These are phyloP conservation scores for Fusarium illudens DNA, from an alignment of 2,329 filamentous ascomycete species.

Conservation along the genomic window DNA sequence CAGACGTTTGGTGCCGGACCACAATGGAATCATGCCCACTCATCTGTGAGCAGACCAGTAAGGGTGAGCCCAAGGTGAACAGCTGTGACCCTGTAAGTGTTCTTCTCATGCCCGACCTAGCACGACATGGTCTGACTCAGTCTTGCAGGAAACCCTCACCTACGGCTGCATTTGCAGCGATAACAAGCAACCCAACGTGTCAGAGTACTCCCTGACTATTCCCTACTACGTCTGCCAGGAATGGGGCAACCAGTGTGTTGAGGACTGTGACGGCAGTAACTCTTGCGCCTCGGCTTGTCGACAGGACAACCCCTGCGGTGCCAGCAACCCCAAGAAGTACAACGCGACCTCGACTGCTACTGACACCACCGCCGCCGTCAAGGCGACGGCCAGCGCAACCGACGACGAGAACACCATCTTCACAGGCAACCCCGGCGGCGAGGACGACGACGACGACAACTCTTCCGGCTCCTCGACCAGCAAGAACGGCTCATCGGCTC, in stretches of 20 bases:
- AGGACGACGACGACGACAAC: slow-evolving; percentile 10
- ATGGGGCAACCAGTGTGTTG: slow-evolving; percentile 75
- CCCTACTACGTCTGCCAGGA: slow-evolving; percentile 80
- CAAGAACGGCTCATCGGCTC: slow-evolving; percentile 41
- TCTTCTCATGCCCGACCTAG: slow-evolving; percentile 25
- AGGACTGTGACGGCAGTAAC: slow-evolving; percentile 61
- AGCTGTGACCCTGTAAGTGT: slow-evolving; percentile 69
- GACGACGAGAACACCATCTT: slow-evolving; percentile 50
- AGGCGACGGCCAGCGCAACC: slow-evolving; percentile 49
- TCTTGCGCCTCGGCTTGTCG: slow-evolving; percentile 70
- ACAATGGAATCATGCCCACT: slow-evolving; percentile 72
- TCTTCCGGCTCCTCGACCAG: slow-evolving; percentile 14
- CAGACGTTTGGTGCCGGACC: slow-evolving; percentile 71
- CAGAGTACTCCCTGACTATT: slow-evolving; percentile 80
- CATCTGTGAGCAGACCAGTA: slow-evolving; percentile 71
- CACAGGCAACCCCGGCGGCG: slow-evolving; percentile 20
- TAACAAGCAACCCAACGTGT: slow-evolving; percentile 72
- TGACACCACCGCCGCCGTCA: slow-evolving; percentile 48
- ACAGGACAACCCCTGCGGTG: slow-evolving; percentile 76
- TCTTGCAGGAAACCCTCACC: slow-evolving; percentile 62
- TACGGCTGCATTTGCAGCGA: slow-evolving; percentile 78
- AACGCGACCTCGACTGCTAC: slow-evolving; percentile 61
- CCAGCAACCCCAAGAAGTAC: slow-evolving; percentile 66
- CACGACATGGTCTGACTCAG: background rate
- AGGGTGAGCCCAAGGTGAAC: slow-evolving; percentile 65